Conservation (phyloP, 2,329 filamentous ascomycete species). For the Neofusicoccum ribis region DNA sequence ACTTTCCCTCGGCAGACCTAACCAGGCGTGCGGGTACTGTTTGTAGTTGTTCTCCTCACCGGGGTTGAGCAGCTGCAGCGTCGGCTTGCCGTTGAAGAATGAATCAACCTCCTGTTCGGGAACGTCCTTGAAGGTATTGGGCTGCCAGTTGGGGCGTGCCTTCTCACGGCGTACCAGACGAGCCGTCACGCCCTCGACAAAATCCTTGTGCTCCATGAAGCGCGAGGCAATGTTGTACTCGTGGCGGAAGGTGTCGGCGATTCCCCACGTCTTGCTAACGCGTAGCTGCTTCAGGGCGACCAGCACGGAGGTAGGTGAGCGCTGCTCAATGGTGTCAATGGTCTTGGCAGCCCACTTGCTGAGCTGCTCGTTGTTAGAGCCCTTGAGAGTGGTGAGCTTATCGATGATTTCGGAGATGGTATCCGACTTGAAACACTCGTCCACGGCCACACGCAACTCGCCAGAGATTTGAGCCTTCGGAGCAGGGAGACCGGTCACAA, state of each 20-base stretch:
- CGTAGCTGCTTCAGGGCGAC: slow-evolving; percentile 84
- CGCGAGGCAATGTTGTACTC: slow-evolving; percentile 81
- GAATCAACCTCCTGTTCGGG: slow-evolving; percentile 57
- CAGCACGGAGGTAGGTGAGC: slow-evolving; percentile 83
- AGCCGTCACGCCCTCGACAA: slow-evolving; percentile 85
- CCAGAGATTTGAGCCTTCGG: slow-evolving; percentile 57
- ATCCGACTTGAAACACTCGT: slow-evolving; percentile 59
- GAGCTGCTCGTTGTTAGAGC: slow-evolving; percentile 48
- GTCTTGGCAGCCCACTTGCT: slow-evolving; percentile 78
- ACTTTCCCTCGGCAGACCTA: slow-evolving; percentile 72
- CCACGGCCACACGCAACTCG: slow-evolving; percentile 74
- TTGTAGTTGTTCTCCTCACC: slow-evolving; percentile 57
- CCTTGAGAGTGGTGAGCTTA: slow-evolving; percentile 56
- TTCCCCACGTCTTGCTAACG: slow-evolving; percentile 72
- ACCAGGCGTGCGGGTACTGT: slow-evolving; percentile 70
- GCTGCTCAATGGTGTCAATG: slow-evolving; percentile 68
- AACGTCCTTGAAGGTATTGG: slow-evolving; percentile 70
- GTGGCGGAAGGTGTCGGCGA: slow-evolving; percentile 78
- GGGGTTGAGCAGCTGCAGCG: slow-evolving; percentile 61
- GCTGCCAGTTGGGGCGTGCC: slow-evolving; percentile 72
- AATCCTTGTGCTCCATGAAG: slow-evolving; percentile 92
- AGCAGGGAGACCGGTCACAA: slow-evolving; percentile 78
- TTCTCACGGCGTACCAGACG: slow-evolving; percentile 71
- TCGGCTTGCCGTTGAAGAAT: slow-evolving; percentile 64
- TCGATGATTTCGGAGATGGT: slow-evolving; percentile 69